Conservation (phyloP, 2,329 filamentous ascomycete species). For the Xylariales sp. region DNA sequence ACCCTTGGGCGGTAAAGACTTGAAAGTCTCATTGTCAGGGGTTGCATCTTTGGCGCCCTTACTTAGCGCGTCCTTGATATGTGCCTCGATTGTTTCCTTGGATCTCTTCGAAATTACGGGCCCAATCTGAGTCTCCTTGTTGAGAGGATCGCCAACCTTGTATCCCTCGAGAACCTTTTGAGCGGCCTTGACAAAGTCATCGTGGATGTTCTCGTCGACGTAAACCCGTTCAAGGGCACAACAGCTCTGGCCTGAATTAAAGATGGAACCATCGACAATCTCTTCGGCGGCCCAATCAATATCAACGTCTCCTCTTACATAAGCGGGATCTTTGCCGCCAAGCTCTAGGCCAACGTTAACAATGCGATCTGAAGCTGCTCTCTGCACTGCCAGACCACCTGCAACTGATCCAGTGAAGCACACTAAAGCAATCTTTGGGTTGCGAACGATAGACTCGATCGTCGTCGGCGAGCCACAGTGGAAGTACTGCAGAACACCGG, state of each 20-base stretch:
- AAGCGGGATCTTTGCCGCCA: slow-evolving; percentile 92
- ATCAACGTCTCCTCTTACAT: slow-evolving; percentile 81
- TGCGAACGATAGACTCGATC: slow-evolving; percentile 73
- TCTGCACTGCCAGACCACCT: slow-evolving; percentile 80
- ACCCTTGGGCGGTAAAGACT: slow-evolving; percentile 66
- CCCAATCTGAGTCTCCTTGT: slow-evolving; percentile 75
- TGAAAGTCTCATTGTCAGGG: slow-evolving; percentile 75
- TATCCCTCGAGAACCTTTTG: slow-evolving; percentile 78
- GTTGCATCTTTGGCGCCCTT: slow-evolving; percentile 84
- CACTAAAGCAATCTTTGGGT: slow-evolving; percentile 72
- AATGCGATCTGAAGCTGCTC: slow-evolving; percentile 76
- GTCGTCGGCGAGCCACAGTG: slow-evolving; percentile 76
- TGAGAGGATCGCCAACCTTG: slow-evolving; percentile 81
- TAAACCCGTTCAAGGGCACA: slow-evolving; percentile 91
- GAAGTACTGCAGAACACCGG: slow-evolving; percentile 85
- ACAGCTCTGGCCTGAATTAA: slow-evolving; percentile 98
- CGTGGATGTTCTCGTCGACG: slow-evolving; percentile 79
- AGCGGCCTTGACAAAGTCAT: slow-evolving; percentile 72
- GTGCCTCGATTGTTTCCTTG: slow-evolving; percentile 69
- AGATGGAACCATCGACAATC: slow-evolving; percentile 92
- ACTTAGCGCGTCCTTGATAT: slow-evolving; percentile 75
- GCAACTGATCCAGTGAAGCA: slow-evolving; percentile 94
- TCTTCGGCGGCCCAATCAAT: slow-evolving; percentile 87
- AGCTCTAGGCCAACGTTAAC: slow-evolving; percentile 86
- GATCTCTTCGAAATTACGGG: slow-evolving; percentile 82